Conservation (phyloP, 805 yeast genomes). For the Cyberlindnera maclurae region DNA sequence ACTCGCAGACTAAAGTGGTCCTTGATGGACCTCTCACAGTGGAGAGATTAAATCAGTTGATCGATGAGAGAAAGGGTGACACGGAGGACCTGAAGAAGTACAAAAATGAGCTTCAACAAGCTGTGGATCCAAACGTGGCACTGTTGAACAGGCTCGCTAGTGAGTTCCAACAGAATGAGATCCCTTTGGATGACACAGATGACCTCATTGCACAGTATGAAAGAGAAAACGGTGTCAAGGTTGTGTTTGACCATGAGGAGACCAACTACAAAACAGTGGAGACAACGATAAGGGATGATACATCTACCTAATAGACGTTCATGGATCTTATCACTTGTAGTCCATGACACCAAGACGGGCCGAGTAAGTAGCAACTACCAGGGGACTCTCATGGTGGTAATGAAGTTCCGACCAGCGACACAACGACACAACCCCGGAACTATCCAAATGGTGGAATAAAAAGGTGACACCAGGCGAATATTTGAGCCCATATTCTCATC, state of each 20-base stretch:
- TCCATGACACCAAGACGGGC: too few relatives aligned
- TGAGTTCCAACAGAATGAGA: conserved; percentile 15
- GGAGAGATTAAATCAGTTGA: conserved; percentile 6
- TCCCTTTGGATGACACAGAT: conserved; percentile 13
- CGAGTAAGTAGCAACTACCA: too few relatives aligned
- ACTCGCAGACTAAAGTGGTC: conserved; percentile 5
- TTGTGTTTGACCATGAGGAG: conserved; percentile 5
- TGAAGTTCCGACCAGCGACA: too few relatives aligned
- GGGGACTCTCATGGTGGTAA: too few relatives aligned
- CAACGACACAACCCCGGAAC: too few relatives aligned
- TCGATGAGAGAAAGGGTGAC: conserved; percentile 8
- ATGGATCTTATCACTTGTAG: too few relatives aligned
- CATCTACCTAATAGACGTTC: too few relatives aligned
- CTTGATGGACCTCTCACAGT: conserved; percentile 2
- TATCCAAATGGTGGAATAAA: too few relatives aligned
- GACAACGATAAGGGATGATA: background rate
- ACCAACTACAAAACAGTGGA: conserved; percentile 4
- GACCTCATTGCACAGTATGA: conserved; percentile 11
- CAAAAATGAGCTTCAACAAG: background rate
- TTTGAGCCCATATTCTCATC: too few relatives aligned
- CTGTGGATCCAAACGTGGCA: conserved; percentile 3
- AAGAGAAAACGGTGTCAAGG: conserved; percentile 11
- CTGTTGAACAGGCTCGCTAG: conserved; percentile 12
- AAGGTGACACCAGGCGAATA: too few relatives aligned
- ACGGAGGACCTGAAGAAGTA: conserved; percentile 8